A percentile compares a stretch with the other conserved stretches of the same genome.
These are phyloP conservation scores for Lactarius psammicola DNA, from an alignment of 768 basidiomycete species.

Conservation along the genomic window DNA sequence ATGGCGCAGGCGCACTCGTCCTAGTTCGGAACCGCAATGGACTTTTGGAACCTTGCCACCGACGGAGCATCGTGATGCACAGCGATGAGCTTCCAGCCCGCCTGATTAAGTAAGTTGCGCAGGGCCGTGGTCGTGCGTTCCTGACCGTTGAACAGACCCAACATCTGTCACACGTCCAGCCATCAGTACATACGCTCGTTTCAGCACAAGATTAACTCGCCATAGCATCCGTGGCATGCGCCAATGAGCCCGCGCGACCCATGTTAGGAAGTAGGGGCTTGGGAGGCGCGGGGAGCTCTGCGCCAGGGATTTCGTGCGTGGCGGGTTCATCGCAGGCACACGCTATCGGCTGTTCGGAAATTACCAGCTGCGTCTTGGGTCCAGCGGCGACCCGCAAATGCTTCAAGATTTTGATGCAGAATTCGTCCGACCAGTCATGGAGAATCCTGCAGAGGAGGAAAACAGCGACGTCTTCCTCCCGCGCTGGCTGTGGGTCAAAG, in stretches of 20 bases:
- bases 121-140: neutral
- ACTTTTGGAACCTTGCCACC: neutral
- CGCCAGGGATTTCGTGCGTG: neutral
- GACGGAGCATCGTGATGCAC: neutral
- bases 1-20: neutral
- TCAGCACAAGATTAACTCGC: neutral
- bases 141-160: neutral
- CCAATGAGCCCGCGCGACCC: neutral
- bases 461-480: neutral
- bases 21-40: slow-evolving; percentile 1
- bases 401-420: neutral
- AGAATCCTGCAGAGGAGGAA: neutral
- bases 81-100: neutral
- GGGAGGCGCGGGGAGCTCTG: neutral
- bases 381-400: neutral
- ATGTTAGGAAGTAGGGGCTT: neutral
- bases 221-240: neutral
- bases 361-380: neutral
- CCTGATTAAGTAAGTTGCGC: neutral
- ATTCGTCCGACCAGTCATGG: neutral
- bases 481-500: neutral
- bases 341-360: neutral
- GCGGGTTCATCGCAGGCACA: neutral
- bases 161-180: neutral
- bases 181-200: neutral